These are phyloP conservation scores for Auriscalpium microsporum DNA, from an alignment of 768 basidiomycete species.

Conservation along the genomic window DNA sequence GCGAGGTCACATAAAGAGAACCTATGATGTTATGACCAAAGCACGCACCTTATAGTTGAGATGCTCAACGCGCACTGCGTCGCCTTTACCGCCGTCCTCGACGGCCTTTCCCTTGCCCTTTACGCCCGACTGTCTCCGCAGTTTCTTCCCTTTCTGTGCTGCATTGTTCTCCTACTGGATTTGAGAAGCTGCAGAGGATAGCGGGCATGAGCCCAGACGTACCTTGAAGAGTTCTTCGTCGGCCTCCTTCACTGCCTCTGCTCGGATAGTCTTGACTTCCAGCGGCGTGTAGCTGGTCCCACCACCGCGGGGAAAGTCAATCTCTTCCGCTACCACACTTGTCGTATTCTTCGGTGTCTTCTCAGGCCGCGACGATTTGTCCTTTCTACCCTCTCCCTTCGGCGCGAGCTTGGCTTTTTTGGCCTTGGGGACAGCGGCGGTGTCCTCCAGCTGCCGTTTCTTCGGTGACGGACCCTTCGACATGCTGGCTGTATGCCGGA, in stretches of 20 bases:
- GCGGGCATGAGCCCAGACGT: constrained; percentile 10
- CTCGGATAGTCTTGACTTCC: constrained; percentile 78
- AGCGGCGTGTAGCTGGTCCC: constrained; percentile 82
- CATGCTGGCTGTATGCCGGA: background rate
- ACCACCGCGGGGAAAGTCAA: constrained; percentile 94
- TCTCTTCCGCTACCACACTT: constrained; percentile 51
- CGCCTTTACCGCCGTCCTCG: constrained; percentile 37
- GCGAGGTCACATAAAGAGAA: too few species aligned
- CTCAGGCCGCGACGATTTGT: constrained; percentile 17
- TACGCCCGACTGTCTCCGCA: constrained; percentile 41
- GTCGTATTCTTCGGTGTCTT: constrained; percentile 28
- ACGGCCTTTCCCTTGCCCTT: constrained; percentile 22
- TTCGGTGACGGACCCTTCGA: constrained; percentile 32
- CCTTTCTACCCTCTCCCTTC: constrained; percentile 17
- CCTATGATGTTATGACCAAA: background rate
- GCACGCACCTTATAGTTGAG: constrained; percentile 80
- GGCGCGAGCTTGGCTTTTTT: constrained; percentile 51
- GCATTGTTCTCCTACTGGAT: constrained; percentile 5
- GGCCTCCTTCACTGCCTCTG: constrained; percentile 81
- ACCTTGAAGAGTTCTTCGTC: constrained; percentile 73
- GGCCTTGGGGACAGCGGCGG: constrained; percentile 35
- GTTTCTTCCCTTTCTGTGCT: constrained; percentile 31
- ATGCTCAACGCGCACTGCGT: constrained; percentile 73
- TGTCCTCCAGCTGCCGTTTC: constrained; percentile 58
- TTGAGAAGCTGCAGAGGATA: background rate